phyloP scores from a whole-genome alignment of 805 yeast genomes.

The Hanseniaspora lindneri region DNA sequence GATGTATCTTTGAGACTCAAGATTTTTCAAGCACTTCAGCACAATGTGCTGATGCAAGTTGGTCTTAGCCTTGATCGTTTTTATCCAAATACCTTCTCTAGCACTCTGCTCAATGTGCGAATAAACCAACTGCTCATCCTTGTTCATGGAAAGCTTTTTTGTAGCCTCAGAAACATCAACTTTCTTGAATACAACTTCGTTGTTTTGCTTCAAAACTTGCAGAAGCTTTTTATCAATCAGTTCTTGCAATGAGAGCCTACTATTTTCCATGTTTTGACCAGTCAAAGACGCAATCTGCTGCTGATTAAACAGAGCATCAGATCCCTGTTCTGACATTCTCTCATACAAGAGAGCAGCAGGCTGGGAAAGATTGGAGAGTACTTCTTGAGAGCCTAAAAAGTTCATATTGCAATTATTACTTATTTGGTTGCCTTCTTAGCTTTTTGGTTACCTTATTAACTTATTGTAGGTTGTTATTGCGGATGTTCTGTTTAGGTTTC shows the following conservation, averaged over 20 bases:
- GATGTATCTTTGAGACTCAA: conserved; percentile 72
- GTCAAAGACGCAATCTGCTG: conserved; percentile 48
- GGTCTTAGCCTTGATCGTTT: conserved; percentile 76
- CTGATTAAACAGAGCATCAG: conserved; percentile 50
- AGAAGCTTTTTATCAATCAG: conserved; percentile 48
- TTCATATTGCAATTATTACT: not conserved
- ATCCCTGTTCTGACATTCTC: conserved; percentile 45
- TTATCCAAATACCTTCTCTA: conserved; percentile 93
- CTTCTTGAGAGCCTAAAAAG: conserved; percentile 12
- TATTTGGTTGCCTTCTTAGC: not conserved
- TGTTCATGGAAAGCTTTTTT: conserved; percentile 62
- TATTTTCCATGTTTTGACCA: conserved; percentile 34
- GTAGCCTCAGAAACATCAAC: conserved; percentile 62
- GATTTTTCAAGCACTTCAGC: conserved; percentile 60
- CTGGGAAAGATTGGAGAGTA: conserved; percentile 24
- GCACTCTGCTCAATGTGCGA: conserved; percentile 86
- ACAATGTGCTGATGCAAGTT: conserved; percentile 89
- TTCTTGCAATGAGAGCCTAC: conserved; percentile 41
- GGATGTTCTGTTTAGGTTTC: too few relatives aligned
- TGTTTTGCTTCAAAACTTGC: conserved; percentile 56
- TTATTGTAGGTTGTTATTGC: too few relatives aligned
- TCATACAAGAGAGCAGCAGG: conserved; percentile 49
- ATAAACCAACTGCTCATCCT: conserved; percentile 84
- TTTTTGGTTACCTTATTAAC: not conserved
- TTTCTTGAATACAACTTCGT: conserved; percentile 61